Evolutionary conservation across 2,329 filamentous ascomycete genomes (phyloP), one percentile per base, ranked within the genome.

Genomic region (Aspergillus tamarii): DNA sequence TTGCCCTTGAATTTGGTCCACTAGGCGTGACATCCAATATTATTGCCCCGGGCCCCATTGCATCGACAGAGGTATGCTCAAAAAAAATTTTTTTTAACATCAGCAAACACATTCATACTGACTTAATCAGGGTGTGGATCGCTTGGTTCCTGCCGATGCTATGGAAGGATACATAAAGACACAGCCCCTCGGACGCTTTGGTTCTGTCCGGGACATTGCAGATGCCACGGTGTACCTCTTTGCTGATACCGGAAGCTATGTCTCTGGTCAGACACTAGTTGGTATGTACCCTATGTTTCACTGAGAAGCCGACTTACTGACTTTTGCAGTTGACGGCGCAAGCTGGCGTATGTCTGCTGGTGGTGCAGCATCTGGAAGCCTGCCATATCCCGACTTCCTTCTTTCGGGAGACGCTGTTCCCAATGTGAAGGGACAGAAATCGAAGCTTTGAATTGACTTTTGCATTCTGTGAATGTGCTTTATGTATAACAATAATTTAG

Each of bases 141-240:
- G 91, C 12, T 82, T 91, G 2, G 70, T 84, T 3, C 83, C 86
- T 36, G 83, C 84, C 26, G 82, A 84, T 59, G 78, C 84, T 1
- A 82, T 83, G 1, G 78, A 81, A 16, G 77, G 79, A 0, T 78
- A 81, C 1, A 70, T 83, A 39, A 80, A 84, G 30, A 66, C 70
- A 2, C 85, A 96, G 43, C 95, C 95, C 0, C 80, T 89, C 2
- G 93, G 93, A 1, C 85, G 94, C 62, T 88, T 88, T 77, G 95
- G 94, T 8, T 87, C 87, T 0, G 88, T 96, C 30, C 91, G 90
- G 68, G 94, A 99, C 74, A 93, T 99, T 72, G 91, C 93, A 0
- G 94, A 99, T 78, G 92, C 94, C 1, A 97, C 94, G 0, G 87
- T 98, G 0, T 99, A 89, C 72, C 77, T 98, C 61, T 95, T 97